Evolutionary conservation across 441 rosid genomes (phyloP).

Genomic region (Erodium trifolium): DNA sequence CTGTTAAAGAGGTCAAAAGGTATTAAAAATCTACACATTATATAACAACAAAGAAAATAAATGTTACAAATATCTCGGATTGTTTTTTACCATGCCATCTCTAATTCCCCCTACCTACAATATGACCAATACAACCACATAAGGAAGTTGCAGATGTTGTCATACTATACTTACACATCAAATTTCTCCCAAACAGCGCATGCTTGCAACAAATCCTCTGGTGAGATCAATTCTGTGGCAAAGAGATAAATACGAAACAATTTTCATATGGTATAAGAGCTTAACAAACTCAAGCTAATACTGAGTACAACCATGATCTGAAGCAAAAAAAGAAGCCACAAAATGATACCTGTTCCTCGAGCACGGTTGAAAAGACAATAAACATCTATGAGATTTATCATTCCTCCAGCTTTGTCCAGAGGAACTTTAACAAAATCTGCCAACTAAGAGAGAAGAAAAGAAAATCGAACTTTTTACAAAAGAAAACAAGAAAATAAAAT

Average conservation of each 20-base stretch:
- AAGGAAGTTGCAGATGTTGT: slow-evolving; percentile 14
- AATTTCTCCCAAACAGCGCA: slow-evolving; percentile 91
- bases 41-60: neutral
- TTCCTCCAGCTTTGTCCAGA: slow-evolving; percentile 79
- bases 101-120: neutral
- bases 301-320: slow-evolving; percentile 3
- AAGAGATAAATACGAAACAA: slow-evolving; percentile 2
- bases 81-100: neutral
- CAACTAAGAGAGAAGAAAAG: slow-evolving; percentile 41
- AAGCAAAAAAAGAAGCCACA: slow-evolving; percentile 4
- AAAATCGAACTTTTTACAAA: slow-evolving; percentile 14
- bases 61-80: neutral
- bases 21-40: slow-evolving; percentile 10
- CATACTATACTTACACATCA: slow-evolving; percentile 64
- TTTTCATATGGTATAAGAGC: neutral
- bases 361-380: slow-evolving; percentile 96
- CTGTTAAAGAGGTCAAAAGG: slow-evolving; percentile 38
- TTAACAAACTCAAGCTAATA: neutral
- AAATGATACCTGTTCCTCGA: slow-evolving; percentile 76
- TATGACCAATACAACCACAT: neutral
- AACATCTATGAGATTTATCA: slow-evolving; percentile 86
- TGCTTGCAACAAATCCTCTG: slow-evolving; percentile 87
- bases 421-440: slow-evolving; percentile 91
- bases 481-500: neutral
- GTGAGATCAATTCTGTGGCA: slow-evolving; percentile 71